These are phyloP conservation scores for Carex kokanica DNA, from an alignment of 176 grass and related monocot genomes.

Conservation along the genomic window DNA sequence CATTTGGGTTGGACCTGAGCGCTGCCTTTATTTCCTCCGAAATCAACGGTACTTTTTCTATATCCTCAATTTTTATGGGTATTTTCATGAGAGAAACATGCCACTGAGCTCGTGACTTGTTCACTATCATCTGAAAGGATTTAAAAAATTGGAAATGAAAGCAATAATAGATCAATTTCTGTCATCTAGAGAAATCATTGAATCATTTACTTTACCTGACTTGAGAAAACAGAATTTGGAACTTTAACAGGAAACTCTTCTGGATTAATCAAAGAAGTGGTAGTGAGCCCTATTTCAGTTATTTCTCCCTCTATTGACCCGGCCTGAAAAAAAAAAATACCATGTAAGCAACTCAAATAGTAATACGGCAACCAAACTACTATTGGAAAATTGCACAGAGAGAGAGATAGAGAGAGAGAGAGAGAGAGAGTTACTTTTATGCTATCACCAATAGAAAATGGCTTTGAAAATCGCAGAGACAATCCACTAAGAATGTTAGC, in stretches of 20 bases:
- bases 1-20: slow-evolving; percentile 57
- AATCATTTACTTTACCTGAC: slow-evolving; percentile 55
- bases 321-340: slow-evolving; percentile 43
- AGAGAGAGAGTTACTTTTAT: slow-evolving; percentile 54
- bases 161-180: not conserved
- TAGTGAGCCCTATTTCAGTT: slow-evolving; percentile 74
- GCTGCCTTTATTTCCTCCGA: slow-evolving; percentile 65
- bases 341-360: not conserved
- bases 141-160: not conserved
- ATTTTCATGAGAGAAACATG: slow-evolving; percentile 33
- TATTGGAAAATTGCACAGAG: not conserved
- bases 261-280: slow-evolving; percentile 62
- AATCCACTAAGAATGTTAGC: slow-evolving; percentile 79
- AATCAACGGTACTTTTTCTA: slow-evolving; percentile 63
- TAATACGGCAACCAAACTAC: not conserved
- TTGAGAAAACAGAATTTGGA: slow-evolving; percentile 82
- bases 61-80: slow-evolving; percentile 62
- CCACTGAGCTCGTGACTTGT: slow-evolving; percentile 63
- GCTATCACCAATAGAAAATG: slow-evolving; percentile 68
- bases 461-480: slow-evolving; percentile 69
- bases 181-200: not conserved
- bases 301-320: slow-evolving; percentile 76
- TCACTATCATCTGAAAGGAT: slow-evolving; percentile 77
- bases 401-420: too few relatives aligned
- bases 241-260: slow-evolving; percentile 86